phyloP scores from a whole-genome alignment of 139 green algal species.

The Haematococcus lacustris region DNA sequence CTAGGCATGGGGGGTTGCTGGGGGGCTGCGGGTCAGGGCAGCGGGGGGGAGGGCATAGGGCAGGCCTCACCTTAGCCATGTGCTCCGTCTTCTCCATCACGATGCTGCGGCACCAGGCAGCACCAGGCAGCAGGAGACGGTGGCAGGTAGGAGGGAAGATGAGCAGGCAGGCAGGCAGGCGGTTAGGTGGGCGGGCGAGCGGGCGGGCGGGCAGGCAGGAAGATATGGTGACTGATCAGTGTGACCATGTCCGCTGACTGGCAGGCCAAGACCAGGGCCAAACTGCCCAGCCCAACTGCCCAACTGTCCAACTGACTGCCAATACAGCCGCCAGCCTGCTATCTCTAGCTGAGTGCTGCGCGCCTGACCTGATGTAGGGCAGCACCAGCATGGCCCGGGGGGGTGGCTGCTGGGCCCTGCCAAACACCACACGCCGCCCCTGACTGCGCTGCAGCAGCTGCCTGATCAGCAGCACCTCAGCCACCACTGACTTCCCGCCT shows the following conservation, averaged over 20 bases:
- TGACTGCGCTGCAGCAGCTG: slow-evolving; percentile 22
- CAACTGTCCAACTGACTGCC: neutral
- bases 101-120: slow-evolving; percentile 18
- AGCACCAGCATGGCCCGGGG: slow-evolving; percentile 48
- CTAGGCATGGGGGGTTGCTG: neutral
- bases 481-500: slow-evolving; percentile 81
- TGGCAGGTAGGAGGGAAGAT: too few relatives aligned
- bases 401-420: neutral
- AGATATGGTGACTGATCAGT: neutral
- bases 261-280: neutral
- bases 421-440: neutral
- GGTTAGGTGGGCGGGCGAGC: too few relatives aligned
- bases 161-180: too few relatives aligned
- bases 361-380: slow-evolving; percentile 37
- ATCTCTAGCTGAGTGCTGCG: neutral
- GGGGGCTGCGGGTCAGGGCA: neutral
- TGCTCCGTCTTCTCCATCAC: slow-evolving; percentile 57
- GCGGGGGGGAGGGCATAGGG: neutral
- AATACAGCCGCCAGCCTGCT: neutral
- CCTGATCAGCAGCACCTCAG: slow-evolving; percentile 76
- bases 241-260: neutral
- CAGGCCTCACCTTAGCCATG: slow-evolving; percentile 18
- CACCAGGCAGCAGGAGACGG: neutral
- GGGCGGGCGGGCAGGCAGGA: too few relatives aligned
- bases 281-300: neutral